Conservation (phyloP, 306 rosid genomes). For the Castanea mollissima region DNA sequence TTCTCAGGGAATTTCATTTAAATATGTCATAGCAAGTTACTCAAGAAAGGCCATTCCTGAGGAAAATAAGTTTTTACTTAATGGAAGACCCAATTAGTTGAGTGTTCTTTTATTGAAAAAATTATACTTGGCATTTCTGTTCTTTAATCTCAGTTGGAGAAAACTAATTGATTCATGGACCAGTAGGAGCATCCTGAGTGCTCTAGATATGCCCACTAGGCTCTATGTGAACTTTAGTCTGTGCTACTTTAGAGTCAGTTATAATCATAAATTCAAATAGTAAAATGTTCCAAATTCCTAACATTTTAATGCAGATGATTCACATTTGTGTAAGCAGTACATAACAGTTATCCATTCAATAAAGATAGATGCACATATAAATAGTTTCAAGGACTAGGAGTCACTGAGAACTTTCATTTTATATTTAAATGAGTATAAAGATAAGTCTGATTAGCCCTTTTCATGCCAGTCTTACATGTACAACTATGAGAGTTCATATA, state of each 20-base stretch:
- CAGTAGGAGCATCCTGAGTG: not conserved
- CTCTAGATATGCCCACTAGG: not conserved
- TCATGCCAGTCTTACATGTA: not conserved
- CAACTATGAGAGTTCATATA: not conserved
- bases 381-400: not conserved
- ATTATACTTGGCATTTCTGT: not conserved
- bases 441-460: not conserved
- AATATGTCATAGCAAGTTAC: not conserved
- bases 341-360: not conserved
- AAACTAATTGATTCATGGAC: not conserved
- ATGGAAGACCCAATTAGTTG: not conserved
- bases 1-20: not conserved
- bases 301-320: not conserved
- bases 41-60: not conserved
- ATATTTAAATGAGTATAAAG: not conserved
- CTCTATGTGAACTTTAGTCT: not conserved
- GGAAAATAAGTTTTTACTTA: not conserved
- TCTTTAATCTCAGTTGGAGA: not conserved
- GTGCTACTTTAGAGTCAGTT: not conserved
- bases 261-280: not conserved
- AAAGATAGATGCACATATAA: not conserved
- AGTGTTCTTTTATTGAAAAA: not conserved
- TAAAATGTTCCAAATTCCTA: not conserved
- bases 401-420: not conserved
- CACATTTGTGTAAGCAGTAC: not conserved